Percentiles rank a stretch among this genome's conserved stretches.
Evolutionary conservation across 75 land plant genomes (phyloP).

Genomic region (Chamaecyparis obtusa): DNA sequence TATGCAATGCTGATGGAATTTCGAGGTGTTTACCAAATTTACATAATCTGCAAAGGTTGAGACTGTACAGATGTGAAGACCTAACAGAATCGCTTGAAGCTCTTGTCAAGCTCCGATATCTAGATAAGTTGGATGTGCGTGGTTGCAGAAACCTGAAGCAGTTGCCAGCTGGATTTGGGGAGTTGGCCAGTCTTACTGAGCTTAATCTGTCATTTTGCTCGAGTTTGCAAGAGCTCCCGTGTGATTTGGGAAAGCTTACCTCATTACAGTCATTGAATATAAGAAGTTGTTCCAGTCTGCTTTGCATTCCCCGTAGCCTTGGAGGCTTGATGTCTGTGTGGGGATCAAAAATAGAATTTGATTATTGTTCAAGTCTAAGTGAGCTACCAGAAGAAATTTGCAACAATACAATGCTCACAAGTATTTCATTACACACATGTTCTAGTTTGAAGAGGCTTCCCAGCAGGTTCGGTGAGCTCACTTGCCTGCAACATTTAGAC

Average conservation of each 20-base stretch:
- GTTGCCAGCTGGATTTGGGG: neutral
- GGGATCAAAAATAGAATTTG: too few species aligned
- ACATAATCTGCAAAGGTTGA: neutral
- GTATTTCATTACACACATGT: neutral
- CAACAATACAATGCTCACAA: neutral
- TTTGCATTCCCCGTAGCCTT: neutral
- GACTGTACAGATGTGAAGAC: neutral
- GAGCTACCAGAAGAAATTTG: too few species aligned
- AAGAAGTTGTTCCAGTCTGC: neutral
- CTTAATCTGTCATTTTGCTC: too few species aligned
- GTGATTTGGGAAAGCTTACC: neutral
- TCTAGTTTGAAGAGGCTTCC: neutral
- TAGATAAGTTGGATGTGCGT: neutral
- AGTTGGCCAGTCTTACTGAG: too few species aligned
- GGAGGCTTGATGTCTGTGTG: too few species aligned
- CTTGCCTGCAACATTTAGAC: neutral
- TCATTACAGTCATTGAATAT: neutral
- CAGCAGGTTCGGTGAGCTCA: neutral
- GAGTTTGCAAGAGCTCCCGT: neutral
- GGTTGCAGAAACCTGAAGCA: neutral
- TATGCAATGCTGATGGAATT: neutral
- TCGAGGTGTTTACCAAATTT: neutral
- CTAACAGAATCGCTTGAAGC: neutral
- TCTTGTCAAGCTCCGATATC: neutral
- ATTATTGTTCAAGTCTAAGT: too few species aligned